These are phyloP conservation scores for Tolypocladium cylindrosporum DNA, from an alignment of 2,329 filamentous ascomycete genomes.

Conservation along the genomic window DNA sequence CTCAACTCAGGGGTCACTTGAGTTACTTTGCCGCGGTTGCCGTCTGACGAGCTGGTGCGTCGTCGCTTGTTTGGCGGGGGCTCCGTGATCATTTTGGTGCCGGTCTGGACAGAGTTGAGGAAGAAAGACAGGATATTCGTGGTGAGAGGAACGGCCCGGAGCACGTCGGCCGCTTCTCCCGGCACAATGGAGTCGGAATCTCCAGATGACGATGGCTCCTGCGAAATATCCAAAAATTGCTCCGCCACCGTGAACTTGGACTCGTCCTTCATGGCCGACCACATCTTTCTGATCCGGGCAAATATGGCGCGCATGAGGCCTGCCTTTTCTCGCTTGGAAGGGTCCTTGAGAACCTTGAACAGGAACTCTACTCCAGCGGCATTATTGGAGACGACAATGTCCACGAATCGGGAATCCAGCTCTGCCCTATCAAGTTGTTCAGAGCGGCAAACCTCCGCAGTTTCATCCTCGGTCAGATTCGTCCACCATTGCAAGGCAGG, in stretches of 20 bases:
- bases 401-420: slow-evolving; percentile 35
- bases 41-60: slow-evolving; percentile 64
- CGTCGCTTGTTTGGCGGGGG: slow-evolving; percentile 69
- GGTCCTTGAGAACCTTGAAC: slow-evolving; percentile 35
- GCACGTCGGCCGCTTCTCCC: slow-evolving; percentile 58
- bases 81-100: slow-evolving; percentile 61
- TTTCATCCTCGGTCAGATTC: slow-evolving; percentile 39
- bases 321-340: slow-evolving; percentile 25
- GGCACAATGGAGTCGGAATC: slow-evolving; percentile 29
- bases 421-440: slow-evolving; percentile 32
- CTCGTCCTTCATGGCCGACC: slow-evolving; percentile 60
- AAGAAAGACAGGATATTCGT: slow-evolving; percentile 64
- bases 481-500: slow-evolving; percentile 65
- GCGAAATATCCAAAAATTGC: slow-evolving; percentile 51
- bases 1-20: slow-evolving; percentile 57
- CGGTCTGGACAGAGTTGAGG: slow-evolving; percentile 62
- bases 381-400: slow-evolving; percentile 45
- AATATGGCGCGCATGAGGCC: slow-evolving; percentile 58
- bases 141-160: slow-evolving; percentile 64
- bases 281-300: slow-evolving; percentile 58
- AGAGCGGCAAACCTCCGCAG: slow-evolving; percentile 27
- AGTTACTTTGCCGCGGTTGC: slow-evolving; percentile 46
- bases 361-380: slow-evolving; percentile 39
- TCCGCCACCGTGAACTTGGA: slow-evolving; percentile 49
- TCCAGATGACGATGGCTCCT: slow-evolving; percentile 26